Evolutionary conservation across 768 basidiomycete species (phyloP), one percentile per base, ranked within the genome.

Genomic region (Flagelloscypha sp.): DNA sequence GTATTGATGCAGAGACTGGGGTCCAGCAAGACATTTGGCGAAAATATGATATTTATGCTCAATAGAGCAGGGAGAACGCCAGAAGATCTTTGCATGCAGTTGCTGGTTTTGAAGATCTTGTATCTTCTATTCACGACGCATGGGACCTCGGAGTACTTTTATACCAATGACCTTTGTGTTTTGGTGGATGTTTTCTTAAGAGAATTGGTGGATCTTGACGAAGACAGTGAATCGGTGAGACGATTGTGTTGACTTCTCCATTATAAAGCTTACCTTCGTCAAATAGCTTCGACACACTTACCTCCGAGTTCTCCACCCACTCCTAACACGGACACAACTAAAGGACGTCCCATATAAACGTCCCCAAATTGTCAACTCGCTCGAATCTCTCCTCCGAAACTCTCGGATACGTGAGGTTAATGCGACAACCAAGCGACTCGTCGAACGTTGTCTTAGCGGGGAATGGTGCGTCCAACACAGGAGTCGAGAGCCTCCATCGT

Each of bases 11-110:
- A 82, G n/a, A 76, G 92, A 13, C 58, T 87, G 18, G 80, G 84
- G 3, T 76, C 76, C n/a, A 86, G 79, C 58, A 87, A 86, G 64
- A 95, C 95, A 1, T 95, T 99, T 50, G 92, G 93, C 3, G 93
- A 92, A 62, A 99, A 98, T 54, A 76, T 99, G 70, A 97, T 99
- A 38, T 99, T 97, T 58, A 99, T 99, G 85, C 65, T 99, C 29
- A 98, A 99, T 50, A 79, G 95, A 40, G 85, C 93, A 92, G 90
- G 82, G 49, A 76, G 80, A 27, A 84, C 84, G 0, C 67, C 86
- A 6, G 95, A 99, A 49, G 94, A 90, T 50, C 64, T 89, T 12
- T 95, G 90, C 61, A 88, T 94, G 79, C 90, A 95, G 46, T 64
- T 98, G 12, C 69, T 98, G 36, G 83, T 98, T 33, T 68, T 99